Evolutionary conservation across 1,284 basidiomycete species (phyloP), one percentile per base, ranked within the genome.

Genomic region (Meira nashicola): DNA sequence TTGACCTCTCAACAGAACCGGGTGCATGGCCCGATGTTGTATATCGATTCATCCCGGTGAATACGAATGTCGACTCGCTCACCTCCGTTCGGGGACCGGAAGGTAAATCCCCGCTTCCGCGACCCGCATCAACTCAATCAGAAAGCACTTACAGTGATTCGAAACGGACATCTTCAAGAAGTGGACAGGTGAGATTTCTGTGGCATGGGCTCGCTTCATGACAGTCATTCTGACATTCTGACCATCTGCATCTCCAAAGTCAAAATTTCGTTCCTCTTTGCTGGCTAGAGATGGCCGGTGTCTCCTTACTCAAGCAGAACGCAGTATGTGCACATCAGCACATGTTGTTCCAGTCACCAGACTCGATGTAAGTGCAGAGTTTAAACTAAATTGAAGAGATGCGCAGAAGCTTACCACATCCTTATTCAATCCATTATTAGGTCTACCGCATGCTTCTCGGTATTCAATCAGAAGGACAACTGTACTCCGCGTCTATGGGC

Each of bases 131-230:
- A 17, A 17, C 43, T 44, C 17, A 17, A 17, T 17, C 17, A 17
- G 43, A 44, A 44, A 44, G 43, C 43, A 44, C 43, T 44, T 44
- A 44, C 43, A 44, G 43, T 25, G 23, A 44, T 44, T 44, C 43
- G 43, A 44, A 44, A 25, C 43, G 23, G 17, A 44, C 43, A 25
- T 17, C 43, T 25, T 44, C 43, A 25, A 17, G 43, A 17, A 17
- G 17, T 17, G 43, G 43, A 17, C 43, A 44, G 43, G 43, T 44
- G 43, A 44, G 43, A 17, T 44, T 44, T 44, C 23, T 44, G 17
- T 17, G 43, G 17, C 43, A 44, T 25, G 43, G 23, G 43, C 43
- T 44, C 43, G 23, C 23, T 17, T 17, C 17, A 44, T 44, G 43
- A 25, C 17, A 17, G 17, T 25, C 17, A 17, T 44, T 44, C 17